These are phyloP conservation scores for Leccinum barrowsii DNA, from an alignment of 768 basidiomycete genomes.

Conservation along the genomic window DNA sequence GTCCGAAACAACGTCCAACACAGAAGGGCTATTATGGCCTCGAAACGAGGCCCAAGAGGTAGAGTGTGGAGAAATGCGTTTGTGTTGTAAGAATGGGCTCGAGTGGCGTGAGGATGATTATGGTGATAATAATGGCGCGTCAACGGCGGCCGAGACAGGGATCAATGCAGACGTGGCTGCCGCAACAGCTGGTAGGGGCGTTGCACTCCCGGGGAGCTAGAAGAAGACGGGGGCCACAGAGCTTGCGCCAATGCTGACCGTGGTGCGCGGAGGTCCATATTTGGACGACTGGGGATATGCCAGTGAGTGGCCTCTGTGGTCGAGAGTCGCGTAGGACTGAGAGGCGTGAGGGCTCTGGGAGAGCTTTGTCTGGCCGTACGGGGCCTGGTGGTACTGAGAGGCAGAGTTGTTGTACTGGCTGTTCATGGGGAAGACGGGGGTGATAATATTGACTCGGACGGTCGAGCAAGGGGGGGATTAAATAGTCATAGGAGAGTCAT, in stretches of 20 bases:
- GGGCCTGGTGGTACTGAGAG: conserved; percentile 10
- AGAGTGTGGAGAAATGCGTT: conserved; percentile 1
- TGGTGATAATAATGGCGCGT: conserved; percentile 1
- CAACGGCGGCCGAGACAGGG: neutral
- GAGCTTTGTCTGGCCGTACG: conserved; percentile 22
- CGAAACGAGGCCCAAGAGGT: conserved; percentile 2
- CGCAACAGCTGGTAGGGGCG: neutral
- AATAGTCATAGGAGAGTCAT: conserved; percentile 23
- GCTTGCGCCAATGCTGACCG: conserved; percentile 49
- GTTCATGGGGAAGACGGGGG: conserved; percentile 20
- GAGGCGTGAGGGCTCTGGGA: conserved; percentile 8
- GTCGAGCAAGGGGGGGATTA: conserved; percentile 18
- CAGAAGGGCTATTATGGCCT: conserved; percentile 4
- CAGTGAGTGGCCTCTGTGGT: conserved; percentile 14
- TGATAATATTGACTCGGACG: neutral
- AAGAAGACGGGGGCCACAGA: conserved; percentile 58
- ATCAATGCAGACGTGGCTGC: neutral
- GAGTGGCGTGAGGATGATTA: neutral
- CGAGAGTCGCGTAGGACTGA: conserved; percentile 20
- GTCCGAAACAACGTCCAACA: conserved; percentile 5
- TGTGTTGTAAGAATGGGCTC: neutral
- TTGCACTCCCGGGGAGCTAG: conserved; percentile 29
- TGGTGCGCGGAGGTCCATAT: conserved; percentile 24
- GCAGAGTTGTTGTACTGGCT: conserved; percentile 21
- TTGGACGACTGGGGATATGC: conserved; percentile 27